A percentile compares a stretch with the other conserved stretches of the same genome.
phyloP scores from a whole-genome alignment of 129 eudicot species.

The Pittosporum tobira region DNA sequence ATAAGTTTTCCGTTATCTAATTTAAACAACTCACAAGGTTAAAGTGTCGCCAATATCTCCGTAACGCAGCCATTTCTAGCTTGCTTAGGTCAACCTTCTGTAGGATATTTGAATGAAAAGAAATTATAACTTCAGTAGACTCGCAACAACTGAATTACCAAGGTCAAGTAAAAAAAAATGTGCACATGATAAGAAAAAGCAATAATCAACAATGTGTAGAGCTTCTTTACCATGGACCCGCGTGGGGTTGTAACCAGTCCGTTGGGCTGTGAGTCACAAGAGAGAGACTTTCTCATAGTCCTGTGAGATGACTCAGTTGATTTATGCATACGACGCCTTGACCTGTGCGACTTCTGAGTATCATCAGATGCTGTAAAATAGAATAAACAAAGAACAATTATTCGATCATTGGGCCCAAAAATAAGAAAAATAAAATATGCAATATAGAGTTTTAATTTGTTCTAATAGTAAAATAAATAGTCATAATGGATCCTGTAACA shows the following conservation, averaged over 20 bases:
- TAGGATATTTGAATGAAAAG: background rate
- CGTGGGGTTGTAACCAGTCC: constrained; percentile 38
- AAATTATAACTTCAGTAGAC: background rate
- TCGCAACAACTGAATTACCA: no score
- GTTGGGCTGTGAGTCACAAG: constrained; percentile 69
- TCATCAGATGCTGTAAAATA: constrained; percentile 67
- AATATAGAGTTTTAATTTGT: background rate
- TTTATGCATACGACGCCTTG: constrained; percentile 61
- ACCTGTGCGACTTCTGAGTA: constrained; percentile 68
- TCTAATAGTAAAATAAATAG: constrained; percentile 10
- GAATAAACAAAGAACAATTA: constrained; percentile 15
- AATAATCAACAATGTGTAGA: background rate
- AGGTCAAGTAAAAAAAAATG: background rate
- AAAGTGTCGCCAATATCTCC: constrained; percentile 83
- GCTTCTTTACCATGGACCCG: constrained; percentile 58
- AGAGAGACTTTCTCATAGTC: constrained; percentile 57
- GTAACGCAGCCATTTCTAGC: constrained; percentile 83
- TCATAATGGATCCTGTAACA: constrained; percentile 32
- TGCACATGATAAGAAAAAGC: background rate
- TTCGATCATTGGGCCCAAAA: constrained; percentile 27
- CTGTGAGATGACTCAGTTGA: constrained; percentile 49
- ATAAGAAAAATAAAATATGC: constrained; percentile 8
- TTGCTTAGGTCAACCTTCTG: constrained; percentile 88
- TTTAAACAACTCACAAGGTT: constrained; percentile 55
- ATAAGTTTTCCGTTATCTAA: background rate